These are phyloP conservation scores for Breynia disticha DNA, from an alignment of 441 rosid species.

Conservation along the genomic window DNA sequence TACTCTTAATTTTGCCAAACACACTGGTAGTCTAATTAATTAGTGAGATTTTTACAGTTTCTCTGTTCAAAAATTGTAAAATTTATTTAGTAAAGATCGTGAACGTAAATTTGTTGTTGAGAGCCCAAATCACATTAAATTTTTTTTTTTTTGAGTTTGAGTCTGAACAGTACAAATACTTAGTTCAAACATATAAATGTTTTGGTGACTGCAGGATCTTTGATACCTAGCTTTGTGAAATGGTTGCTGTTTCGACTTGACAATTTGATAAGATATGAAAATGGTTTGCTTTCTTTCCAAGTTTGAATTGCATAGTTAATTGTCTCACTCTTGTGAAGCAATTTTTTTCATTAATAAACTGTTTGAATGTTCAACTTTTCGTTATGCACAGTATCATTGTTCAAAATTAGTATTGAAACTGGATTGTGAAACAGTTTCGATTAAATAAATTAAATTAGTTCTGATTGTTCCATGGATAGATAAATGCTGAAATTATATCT, in stretches of 20 bases:
- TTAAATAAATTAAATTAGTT: background rate
- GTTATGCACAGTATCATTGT: too few relatives aligned
- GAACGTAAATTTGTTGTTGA: too few relatives aligned
- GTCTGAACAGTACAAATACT: constrained; percentile 16
- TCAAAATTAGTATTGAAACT: background rate
- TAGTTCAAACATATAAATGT: constrained; percentile 42
- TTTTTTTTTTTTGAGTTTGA: too few relatives aligned
- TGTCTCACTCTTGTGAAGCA: background rate
- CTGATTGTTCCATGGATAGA: background rate
- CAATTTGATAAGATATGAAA: constrained; percentile 42
- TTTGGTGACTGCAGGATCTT: constrained; percentile 79
- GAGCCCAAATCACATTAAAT: too few relatives aligned
- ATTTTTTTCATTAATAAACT: background rate
- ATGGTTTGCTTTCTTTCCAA: constrained; percentile 38
- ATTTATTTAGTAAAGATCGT: too few relatives aligned
- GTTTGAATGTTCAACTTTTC: background rate
- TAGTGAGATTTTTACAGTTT: too few relatives aligned
- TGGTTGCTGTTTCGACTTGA: constrained; percentile 72
- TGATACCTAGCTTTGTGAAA: constrained; percentile 81
- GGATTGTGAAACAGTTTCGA: constrained; percentile 1
- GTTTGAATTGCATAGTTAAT: constrained; percentile 2
- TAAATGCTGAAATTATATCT: background rate
- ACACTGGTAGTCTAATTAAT: too few relatives aligned
- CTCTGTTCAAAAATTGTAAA: too few relatives aligned
- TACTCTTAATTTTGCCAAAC: too few relatives aligned